These are phyloP conservation scores for Xerocomellus amylosporus DNA, from an alignment of 768 basidiomycete genomes.

Conservation along the genomic window DNA sequence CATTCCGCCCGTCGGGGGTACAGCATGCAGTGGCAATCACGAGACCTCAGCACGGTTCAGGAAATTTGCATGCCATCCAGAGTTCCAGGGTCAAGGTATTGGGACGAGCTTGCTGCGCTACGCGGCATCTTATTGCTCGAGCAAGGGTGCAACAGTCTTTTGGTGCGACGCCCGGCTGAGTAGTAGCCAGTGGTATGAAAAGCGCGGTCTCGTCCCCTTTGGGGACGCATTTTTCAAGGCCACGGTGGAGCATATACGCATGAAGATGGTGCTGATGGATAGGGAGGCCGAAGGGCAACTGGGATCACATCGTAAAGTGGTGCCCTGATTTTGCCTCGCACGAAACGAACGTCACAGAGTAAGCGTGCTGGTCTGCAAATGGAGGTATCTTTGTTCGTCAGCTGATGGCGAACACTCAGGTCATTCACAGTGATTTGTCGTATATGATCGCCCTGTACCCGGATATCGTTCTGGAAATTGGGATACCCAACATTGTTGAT, in stretches of 20 bases:
- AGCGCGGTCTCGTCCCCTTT: slow-evolving; percentile 48
- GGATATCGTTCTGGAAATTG: slow-evolving; percentile 2
- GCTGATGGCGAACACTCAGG: slow-evolving; percentile 12
- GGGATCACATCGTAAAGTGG: neutral
- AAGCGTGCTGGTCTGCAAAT: slow-evolving; percentile 1
- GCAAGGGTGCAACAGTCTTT: slow-evolving; percentile 40
- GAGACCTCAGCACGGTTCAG: slow-evolving; percentile 44
- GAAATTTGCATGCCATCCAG: slow-evolving; percentile 57
- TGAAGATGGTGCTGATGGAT: slow-evolving; percentile 40
- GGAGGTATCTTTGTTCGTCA: neutral
- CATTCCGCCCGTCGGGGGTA: slow-evolving; percentile 22
- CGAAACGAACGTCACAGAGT: neutral
- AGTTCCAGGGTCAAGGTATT: slow-evolving; percentile 52
- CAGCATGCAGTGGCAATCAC: neutral
- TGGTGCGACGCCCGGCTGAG: slow-evolving; percentile 60
- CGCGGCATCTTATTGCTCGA: slow-evolving; percentile 40
- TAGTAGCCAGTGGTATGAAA: slow-evolving; percentile 49
- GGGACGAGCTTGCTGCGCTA: slow-evolving; percentile 45
- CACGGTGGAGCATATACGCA: slow-evolving; percentile 53
- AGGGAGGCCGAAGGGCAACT: neutral
- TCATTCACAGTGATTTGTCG: slow-evolving; percentile 3
- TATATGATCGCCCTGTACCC: slow-evolving; percentile 17
- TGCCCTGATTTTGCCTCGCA: neutral
- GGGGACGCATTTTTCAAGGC: slow-evolving; percentile 54
- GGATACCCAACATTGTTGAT: slow-evolving; percentile 2